phyloP scores from a whole-genome alignment of 2,329 filamentous ascomycete genomes.

The Botryotinia globosa region DNA sequence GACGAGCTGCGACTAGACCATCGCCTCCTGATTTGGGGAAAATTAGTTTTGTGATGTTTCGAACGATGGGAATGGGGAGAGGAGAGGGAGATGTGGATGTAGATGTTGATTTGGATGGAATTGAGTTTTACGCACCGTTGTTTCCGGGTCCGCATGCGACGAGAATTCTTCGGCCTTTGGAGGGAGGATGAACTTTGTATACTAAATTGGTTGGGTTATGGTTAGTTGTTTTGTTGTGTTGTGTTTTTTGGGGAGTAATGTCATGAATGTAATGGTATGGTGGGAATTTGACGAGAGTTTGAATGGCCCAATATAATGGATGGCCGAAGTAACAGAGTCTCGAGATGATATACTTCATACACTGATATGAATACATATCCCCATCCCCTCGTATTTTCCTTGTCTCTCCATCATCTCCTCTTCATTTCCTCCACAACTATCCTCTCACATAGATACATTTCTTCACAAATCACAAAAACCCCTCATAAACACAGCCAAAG shows the following conservation, averaged over 20 bases:
- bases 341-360: not conserved
- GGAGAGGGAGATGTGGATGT: not conserved
- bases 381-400: not conserved
- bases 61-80: not conserved
- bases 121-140: conserved; percentile 49
- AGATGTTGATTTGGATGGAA: too few relatives aligned
- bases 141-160: conserved; percentile 88
- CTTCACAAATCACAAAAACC: not conserved
- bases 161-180: conserved; percentile 68
- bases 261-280: too few relatives aligned
- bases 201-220: conserved; percentile 49
- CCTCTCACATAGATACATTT: fast-evolving
- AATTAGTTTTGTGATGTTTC: not conserved
- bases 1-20: conserved; percentile 88
- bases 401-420: too few relatives aligned
- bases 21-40: conserved; percentile 67
- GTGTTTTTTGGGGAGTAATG: too few relatives aligned
- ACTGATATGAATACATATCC: not conserved
- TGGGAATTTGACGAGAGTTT: not conserved
- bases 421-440: fast-evolving
- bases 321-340: not conserved
- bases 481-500: not conserved
- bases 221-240: not conserved
- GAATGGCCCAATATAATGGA: not conserved
- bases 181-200: conserved; percentile 76